Base-by-base conservation (phyloP, 352 stramenopile species). In the Phytophthora pistaciae region DNA sequence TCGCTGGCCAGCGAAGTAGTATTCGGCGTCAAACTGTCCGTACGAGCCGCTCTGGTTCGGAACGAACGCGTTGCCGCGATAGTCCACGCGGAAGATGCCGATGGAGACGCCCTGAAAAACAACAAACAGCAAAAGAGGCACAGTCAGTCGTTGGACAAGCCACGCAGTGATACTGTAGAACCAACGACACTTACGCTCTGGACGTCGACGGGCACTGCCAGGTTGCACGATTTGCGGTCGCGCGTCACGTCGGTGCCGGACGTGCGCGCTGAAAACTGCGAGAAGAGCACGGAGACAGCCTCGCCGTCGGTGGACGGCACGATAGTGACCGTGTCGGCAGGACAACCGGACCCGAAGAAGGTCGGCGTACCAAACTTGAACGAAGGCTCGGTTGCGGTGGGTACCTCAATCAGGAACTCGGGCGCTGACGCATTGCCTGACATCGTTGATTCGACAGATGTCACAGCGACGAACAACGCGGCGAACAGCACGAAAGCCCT, bases 1-100 rank as follows among this genome's bases (percentile, higher is more conserved):
- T 20, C 75, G 72, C 42, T 82, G 70, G 18, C 80, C 80, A n/a
- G 80, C 80, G 20, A 88, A 85, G 72, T 84, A 88, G 60, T 88
- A 88, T 64, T 88, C 78, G n/a, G 77, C 77, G 42, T 87, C 69
- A 55, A 85, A 87, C 65, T 85, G 74, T 16, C 68, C 80, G 48
- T 75, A 79, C 5, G 77, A 74, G 11, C 73, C 70, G 49, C 68
- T 78, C 8, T 52, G 55, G 27, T 68, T 72, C 3, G 80, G 77
- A 3, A 87, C 80, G 55, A 73, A 80, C 14, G 63, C 78, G 56
- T 85, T 83, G 48, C 78, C 78, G 21, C 78, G 78, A 60, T 85
- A 85, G 69, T 85, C 78, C 36, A 85, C 78, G 18, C 73, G 72
- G 56, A 85, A 85, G 62, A 82, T 75, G 40, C 72, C 72, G 59